Evolutionary conservation across 2,329 filamentous ascomycete species (phyloP).

Genomic region (Epichloe amarillans): DNA sequence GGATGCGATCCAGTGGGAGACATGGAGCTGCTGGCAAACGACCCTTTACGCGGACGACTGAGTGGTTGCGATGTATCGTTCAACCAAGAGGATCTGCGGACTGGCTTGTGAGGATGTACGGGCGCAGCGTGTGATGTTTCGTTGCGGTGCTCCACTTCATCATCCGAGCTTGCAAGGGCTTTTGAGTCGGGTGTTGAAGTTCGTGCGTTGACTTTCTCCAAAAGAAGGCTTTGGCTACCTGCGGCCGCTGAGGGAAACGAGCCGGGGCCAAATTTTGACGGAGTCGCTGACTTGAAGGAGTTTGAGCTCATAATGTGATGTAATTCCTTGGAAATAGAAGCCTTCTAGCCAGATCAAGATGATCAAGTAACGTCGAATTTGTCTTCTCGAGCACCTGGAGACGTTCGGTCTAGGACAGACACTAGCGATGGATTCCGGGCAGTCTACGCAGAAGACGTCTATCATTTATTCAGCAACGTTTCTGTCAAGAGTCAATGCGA

Average conservation of each 20-base stretch:
- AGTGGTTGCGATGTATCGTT: conserved; percentile 62
- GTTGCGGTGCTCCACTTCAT: conserved; percentile 62
- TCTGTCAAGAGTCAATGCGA: not conserved
- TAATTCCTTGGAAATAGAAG: not conserved
- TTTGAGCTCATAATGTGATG: conserved; percentile 35
- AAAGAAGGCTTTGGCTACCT: conserved; percentile 49
- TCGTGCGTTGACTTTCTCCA: conserved; percentile 66
- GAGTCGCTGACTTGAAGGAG: conserved; percentile 34
- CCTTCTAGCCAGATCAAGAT: not conserved
- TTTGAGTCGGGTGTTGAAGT: conserved; percentile 90
- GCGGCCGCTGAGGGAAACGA: conserved; percentile 32
- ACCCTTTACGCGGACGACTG: conserved; percentile 56
- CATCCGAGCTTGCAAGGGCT: conserved; percentile 84
- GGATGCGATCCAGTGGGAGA: conserved; percentile 71
- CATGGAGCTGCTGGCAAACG: conserved; percentile 63
- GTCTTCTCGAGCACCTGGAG: not conserved
- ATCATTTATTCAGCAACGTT: not conserved
- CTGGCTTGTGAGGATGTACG: conserved; percentile 43
- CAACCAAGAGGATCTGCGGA: conserved; percentile 69
- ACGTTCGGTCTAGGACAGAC: not conserved
- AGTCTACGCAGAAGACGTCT: not conserved
- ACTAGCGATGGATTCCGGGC: not conserved
- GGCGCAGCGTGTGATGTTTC: conserved; percentile 30
- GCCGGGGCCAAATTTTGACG: conserved; percentile 37
- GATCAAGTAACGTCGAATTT: not conserved